These are phyloP conservation scores for Fraxinus velutina DNA, from an alignment of 305 asterid genomes.

Conservation along the genomic window DNA sequence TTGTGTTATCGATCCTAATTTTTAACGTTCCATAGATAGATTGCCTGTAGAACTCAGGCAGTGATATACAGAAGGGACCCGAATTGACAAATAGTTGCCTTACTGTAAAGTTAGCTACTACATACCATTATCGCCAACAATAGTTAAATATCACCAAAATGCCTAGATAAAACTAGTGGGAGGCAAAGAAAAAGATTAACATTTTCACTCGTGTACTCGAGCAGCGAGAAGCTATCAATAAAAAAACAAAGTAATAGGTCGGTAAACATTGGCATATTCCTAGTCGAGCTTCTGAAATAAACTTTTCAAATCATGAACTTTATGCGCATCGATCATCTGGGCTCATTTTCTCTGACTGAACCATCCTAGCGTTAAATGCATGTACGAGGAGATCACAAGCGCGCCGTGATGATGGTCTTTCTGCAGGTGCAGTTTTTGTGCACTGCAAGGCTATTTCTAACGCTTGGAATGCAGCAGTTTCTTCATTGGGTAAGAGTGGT, in stretches of 20 bases:
- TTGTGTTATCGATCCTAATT: not conserved
- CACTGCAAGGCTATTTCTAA: constrained; percentile 72
- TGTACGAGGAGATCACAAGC: constrained; percentile 60
- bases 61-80: not conserved
- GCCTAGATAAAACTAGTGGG: not conserved
- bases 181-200: not conserved
- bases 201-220: not conserved
- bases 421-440: constrained; percentile 84
- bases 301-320: constrained; percentile 10
- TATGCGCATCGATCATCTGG: constrained; percentile 32
- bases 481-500: constrained; percentile 64
- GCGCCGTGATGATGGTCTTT: constrained; percentile 75
- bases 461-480: constrained; percentile 50
- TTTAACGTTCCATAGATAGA: not conserved
- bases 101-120: not conserved
- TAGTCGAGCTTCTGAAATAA: not conserved
- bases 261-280: not conserved
- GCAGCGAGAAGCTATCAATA: not conserved
- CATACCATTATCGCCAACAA: not conserved
- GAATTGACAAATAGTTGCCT: not conserved
- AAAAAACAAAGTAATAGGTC: not conserved
- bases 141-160: not conserved
- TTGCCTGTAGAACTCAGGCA: not conserved
- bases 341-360: constrained; percentile 48
- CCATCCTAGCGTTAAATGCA: constrained; percentile 42